A percentile compares a stretch with the other conserved stretches of the same genome.
These are phyloP conservation scores for Diaporthe sp. DNA, from an alignment of 2,329 filamentous ascomycete species.

Conservation along the genomic window DNA sequence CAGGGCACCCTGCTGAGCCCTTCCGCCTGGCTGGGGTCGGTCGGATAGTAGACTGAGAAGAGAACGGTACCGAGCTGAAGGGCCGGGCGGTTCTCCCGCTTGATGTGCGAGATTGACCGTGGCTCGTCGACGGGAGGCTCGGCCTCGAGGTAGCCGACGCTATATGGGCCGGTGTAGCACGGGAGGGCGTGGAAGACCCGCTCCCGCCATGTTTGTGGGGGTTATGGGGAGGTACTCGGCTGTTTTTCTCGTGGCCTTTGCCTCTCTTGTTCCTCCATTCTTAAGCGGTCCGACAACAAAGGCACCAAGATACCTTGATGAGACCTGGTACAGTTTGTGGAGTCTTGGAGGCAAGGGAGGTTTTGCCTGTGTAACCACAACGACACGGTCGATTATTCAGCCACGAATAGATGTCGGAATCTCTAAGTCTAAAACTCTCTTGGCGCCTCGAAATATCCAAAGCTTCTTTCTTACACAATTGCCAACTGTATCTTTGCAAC, in stretches of 20 bases:
- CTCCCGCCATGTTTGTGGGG: constrained; percentile 53
- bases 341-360: not conserved
- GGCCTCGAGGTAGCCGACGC: constrained; percentile 77
- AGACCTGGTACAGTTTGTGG: not conserved
- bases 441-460: not conserved
- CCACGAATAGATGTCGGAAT: not conserved
- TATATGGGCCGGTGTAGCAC: constrained; percentile 74
- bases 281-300: too few species aligned
- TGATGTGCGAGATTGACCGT: constrained; percentile 57
- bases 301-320: not conserved
- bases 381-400: not conserved
- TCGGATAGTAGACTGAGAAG: constrained; percentile 76
- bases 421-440: not conserved
- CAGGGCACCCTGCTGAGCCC: constrained; percentile 69
- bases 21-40: constrained; percentile 52
- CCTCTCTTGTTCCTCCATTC: constrained; percentile 33
- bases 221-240: constrained; percentile 44
- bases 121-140: constrained; percentile 69
- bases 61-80: constrained; percentile 69
- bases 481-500: not conserved
- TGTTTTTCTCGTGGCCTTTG: not conserved
- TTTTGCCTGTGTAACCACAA: not conserved
- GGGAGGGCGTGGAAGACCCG: constrained; percentile 66
- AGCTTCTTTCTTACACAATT: not conserved
- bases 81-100: constrained; percentile 55